Evolutionary conservation across 2,329 filamentous ascomycete species (phyloP), one percentile per base, ranked within the genome.

Genomic region (Beauveria caledonica): DNA sequence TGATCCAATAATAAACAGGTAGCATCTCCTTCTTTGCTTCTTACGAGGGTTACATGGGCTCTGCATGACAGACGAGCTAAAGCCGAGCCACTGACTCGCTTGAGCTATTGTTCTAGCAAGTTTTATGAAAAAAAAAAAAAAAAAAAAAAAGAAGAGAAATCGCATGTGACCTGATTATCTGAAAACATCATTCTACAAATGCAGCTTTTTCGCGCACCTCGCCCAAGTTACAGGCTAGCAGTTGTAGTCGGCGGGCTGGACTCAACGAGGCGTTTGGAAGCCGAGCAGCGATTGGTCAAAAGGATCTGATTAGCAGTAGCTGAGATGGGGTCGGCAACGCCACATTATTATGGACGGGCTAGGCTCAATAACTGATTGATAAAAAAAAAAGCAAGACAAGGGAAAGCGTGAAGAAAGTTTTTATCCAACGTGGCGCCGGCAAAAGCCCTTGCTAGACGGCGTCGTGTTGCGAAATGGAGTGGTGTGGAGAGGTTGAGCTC

Each of bases 301-400:
- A 39, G 25, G 57, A 59, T 59, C 57, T 59, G 57, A 59, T 59
- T 59, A 59, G 48, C 57, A 59, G 15, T 46, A 48, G n/a, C 48
- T 27, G 33, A 27, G 23, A 40, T 39, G 44, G 45, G 11, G 55
- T 7, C 36, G 27, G 27, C 21, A 44, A 46, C 45, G 55, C 55
- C 55, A 50, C 55, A 7, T 36, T 36, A 36, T 36, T 36, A 36
- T 36, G 33, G 33, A 36, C 11, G 33, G 33, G 33, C 33, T 11
- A 36, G 11, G 33, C 11, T 36, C 13, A 53, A n/a, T 17, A 5
- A 58, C 33, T 59, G 57, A 59, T 59, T 59, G 57, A 59, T 59
- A 59, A 52, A 46, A 25, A 36, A 54, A 19, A n/a, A 23, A 45
- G n/a, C 10, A 23, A 5, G n/a, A 13, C 17, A 3, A 23, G 21